A percentile compares a stretch with the other conserved stretches of the same genome.
Evolutionary conservation across 2,329 filamentous ascomycete genomes (phyloP).

Genomic region (Ceratocystis lukuohia): DNA sequence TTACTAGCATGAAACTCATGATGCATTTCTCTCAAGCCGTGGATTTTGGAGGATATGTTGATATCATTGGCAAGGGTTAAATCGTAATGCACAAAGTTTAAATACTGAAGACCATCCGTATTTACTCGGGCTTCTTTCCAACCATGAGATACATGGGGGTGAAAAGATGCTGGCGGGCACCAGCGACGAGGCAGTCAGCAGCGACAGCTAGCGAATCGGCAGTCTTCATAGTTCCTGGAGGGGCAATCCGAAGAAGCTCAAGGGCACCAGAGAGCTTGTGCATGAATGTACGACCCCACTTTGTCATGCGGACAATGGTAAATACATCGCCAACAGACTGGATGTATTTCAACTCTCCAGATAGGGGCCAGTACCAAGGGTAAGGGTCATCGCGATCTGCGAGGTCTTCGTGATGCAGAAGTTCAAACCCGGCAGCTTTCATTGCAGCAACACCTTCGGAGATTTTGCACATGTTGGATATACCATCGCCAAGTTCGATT

Average conservation of each 20-base stretch:
- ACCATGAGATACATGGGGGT: constrained; percentile 98
- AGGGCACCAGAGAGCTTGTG: constrained; percentile 66
- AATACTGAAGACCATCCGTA: neutral
- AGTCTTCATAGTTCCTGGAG: constrained; percentile 83
- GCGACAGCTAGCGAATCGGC: constrained; percentile 74
- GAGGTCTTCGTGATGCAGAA: constrained; percentile 75
- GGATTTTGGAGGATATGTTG: too few species aligned
- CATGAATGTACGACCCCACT: constrained; percentile 58
- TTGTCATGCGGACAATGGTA: constrained; percentile 81
- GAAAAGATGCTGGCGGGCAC: constrained; percentile 81
- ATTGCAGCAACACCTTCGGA: constrained; percentile 72
- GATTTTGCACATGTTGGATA: constrained; percentile 91
- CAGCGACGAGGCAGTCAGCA: constrained; percentile 74
- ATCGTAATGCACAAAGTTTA: neutral
- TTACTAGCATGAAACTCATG: too few species aligned
- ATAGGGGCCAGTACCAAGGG: constrained; percentile 91
- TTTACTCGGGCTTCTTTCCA: constrained; percentile 57
- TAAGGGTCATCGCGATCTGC: constrained; percentile 60
- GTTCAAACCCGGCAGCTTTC: constrained; percentile 72
- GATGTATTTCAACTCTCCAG: constrained; percentile 74
- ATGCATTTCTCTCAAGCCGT: too few species aligned
- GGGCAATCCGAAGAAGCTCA: constrained; percentile 63
- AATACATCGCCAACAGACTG: constrained; percentile 65
- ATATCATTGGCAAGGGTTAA: too few species aligned
- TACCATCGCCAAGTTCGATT: constrained; percentile 92